phyloP scores from a whole-genome alignment of 2,329 filamentous ascomycete genomes.

The Penicillium sp. region DNA sequence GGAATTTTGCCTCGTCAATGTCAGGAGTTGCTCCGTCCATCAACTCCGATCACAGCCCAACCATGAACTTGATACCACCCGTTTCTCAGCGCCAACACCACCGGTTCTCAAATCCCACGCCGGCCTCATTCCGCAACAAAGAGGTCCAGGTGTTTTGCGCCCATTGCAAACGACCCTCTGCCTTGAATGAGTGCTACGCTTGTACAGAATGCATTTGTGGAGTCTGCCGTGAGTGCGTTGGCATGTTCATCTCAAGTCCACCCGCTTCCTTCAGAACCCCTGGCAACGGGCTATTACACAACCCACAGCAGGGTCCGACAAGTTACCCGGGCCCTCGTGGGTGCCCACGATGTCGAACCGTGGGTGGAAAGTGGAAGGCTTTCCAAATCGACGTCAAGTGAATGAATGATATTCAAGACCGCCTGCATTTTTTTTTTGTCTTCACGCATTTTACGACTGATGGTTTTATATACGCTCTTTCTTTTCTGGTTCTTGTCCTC shows the following conservation, averaged over 20 bases:
- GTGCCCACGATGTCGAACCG: conserved; percentile 48
- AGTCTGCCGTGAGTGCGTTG: conserved; percentile 82
- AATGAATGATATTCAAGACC: conserved; percentile 12
- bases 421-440: conserved; percentile 11
- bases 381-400: conserved; percentile 52
- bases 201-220: conserved; percentile 97
- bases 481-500: conserved; percentile 8
- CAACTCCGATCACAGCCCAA: conserved; percentile 64
- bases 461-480: conserved; percentile 23
- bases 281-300: conserved; percentile 25
- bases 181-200: conserved; percentile 81
- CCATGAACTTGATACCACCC: conserved; percentile 42
- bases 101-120: conserved; percentile 53
- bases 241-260: conserved; percentile 46
- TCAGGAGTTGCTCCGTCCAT: conserved; percentile 70
- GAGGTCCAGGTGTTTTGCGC: conserved; percentile 88
- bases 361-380: conserved; percentile 50
- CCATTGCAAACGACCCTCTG: conserved; percentile 75
- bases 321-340: conserved; percentile 43
- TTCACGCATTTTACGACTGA: conserved; percentile 36
- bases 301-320: conserved; percentile 31
- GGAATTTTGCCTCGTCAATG: conserved; percentile 70
- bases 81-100: conserved; percentile 41
- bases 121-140: conserved; percentile 49
- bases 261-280: conserved; percentile 40